phyloP scores from a whole-genome alignment of 2,329 filamentous ascomycete species.

The Basipetospora chlamydospora region DNA sequence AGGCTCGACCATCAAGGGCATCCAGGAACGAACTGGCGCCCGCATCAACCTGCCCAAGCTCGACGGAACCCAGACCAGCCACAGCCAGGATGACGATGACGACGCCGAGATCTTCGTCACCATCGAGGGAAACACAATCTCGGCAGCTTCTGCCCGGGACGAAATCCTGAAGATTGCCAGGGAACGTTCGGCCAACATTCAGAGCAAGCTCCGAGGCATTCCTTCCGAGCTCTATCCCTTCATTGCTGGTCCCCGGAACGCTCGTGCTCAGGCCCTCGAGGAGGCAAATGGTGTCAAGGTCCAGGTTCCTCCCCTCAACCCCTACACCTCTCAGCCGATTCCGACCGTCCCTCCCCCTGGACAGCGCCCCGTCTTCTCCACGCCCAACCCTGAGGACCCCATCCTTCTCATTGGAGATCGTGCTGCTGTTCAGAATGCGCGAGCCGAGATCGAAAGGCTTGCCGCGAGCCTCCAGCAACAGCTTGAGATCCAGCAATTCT shows the following conservation, averaged over 20 bases:
- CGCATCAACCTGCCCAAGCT: conserved; percentile 77
- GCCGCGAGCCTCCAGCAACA: conserved; percentile 62
- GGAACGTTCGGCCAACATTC: conserved; percentile 71
- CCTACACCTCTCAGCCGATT: conserved; percentile 32
- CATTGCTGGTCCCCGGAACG: conserved; percentile 67
- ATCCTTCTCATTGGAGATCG: conserved; percentile 84
- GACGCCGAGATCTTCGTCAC: conserved; percentile 72
- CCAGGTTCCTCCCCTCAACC: conserved; percentile 69
- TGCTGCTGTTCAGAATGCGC: conserved; percentile 62
- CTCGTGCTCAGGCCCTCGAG: conserved; percentile 52
- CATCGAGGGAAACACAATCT: conserved; percentile 83
- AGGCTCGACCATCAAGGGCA: conserved; percentile 76
- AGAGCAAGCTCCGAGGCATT: conserved; percentile 66
- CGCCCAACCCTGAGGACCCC: conserved; percentile 53
- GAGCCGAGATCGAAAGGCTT: conserved; percentile 65
- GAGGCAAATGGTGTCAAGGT: conserved; percentile 68
- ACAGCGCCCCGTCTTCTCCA: conserved; percentile 53
- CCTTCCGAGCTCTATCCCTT: conserved; percentile 93
- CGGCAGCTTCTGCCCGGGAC: conserved; percentile 68
- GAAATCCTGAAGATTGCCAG: conserved; percentile 79
- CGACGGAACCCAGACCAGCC: conserved; percentile 42
- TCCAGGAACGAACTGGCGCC: conserved; percentile 81
- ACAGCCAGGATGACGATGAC: conserved; percentile 52
- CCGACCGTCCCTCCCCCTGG: conserved; percentile 47
- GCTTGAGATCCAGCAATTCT: conserved; percentile 62